Base-by-base conservation (phyloP, 169 alveolate genomes). In the Theileria sp. region DNA sequence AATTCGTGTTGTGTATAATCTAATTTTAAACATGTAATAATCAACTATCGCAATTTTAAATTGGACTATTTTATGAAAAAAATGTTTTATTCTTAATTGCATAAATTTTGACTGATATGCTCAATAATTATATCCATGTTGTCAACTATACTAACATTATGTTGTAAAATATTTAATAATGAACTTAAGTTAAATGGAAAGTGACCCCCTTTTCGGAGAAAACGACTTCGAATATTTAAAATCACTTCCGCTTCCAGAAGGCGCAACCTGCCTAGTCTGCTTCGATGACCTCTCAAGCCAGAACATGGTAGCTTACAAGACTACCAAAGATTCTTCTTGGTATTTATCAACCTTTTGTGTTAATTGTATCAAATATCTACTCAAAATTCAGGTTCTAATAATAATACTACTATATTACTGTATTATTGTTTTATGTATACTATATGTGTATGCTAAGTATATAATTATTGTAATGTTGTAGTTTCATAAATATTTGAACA, bases 301-400 rank as follows among this genome's bases (percentile, higher is more conserved):
- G 49, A 85, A 72, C 56, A 77, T 65, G 36, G 91, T 85, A n/a
- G 91, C 78, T 12, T 85, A 85, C 69, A 70, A 79, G 72, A 72
- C 72, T 2, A 44, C 1, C n/a, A 38, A 54, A 26, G 81, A 58
- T 56, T 21, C 73, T 0, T 68, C 36, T 13, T 85, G 91, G 91
- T 56, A 77, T 15, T 62, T 79, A 10, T 51, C 91, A n/a, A 85
- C 78, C 0, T 85, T 85, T 64, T 85, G 91, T 38, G 65, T 85
- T 3, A 71, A 78, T 30, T 85, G 91, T 74, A 65, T 85, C 25
- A 74, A 72, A 67, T 56, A 79, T 15, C 71, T 85, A 44, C 66
- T 85, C 49, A 54, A 36, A 17, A 73, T 75, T 3, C 87, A 78
- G 87, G 91, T 85, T 30, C 26, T 66, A 28, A 38, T 15, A 17